phyloP scores from a whole-genome alignment of 2,329 filamentous ascomycete species.

The Neonectria ditissima region DNA sequence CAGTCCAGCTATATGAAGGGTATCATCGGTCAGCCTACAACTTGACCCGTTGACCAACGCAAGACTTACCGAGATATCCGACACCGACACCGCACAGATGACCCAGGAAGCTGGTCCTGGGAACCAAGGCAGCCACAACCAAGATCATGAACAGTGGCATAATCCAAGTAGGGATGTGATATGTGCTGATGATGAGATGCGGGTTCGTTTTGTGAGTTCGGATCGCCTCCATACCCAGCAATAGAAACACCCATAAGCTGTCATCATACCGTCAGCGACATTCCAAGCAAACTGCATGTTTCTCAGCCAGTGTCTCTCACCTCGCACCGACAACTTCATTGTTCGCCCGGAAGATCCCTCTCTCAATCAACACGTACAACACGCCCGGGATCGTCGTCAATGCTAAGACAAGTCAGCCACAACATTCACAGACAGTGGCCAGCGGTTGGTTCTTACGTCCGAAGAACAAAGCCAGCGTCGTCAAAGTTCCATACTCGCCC shows the following conservation, averaged over 20 bases:
- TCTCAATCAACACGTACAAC: slow-evolving; percentile 84
- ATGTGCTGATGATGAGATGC: slow-evolving; percentile 71
- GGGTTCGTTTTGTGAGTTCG: slow-evolving; percentile 87
- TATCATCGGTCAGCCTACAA: slow-evolving; percentile 24
- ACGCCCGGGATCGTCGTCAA: slow-evolving; percentile 85
- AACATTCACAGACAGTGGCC: not conserved
- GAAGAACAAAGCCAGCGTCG: slow-evolving; percentile 87
- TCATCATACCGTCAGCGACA: slow-evolving; percentile 17
- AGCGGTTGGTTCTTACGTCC: slow-evolving; percentile 76
- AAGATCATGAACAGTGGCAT: slow-evolving; percentile 84
- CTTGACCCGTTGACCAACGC: not conserved
- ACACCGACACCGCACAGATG: slow-evolving; percentile 86
- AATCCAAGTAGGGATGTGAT: slow-evolving; percentile 90
- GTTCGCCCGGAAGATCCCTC: slow-evolving; percentile 76
- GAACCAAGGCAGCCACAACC: slow-evolving; percentile 80
- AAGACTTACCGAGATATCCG: slow-evolving; percentile 83
- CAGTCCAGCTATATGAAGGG: slow-evolving; percentile 71
- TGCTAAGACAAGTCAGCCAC: slow-evolving; percentile 59
- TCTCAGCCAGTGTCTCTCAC: slow-evolving; percentile 58
- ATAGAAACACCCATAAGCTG: slow-evolving; percentile 92
- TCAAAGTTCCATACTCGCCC: slow-evolving; percentile 89
- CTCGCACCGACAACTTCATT: slow-evolving; percentile 84
- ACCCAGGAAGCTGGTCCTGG: slow-evolving; percentile 85
- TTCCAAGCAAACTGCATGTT: not conserved
- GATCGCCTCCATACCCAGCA: slow-evolving; percentile 86